Evolutionary conservation across 2,329 filamentous ascomycete species (phyloP).

Genomic region (Aspergillus pseudoviridinutans): DNA sequence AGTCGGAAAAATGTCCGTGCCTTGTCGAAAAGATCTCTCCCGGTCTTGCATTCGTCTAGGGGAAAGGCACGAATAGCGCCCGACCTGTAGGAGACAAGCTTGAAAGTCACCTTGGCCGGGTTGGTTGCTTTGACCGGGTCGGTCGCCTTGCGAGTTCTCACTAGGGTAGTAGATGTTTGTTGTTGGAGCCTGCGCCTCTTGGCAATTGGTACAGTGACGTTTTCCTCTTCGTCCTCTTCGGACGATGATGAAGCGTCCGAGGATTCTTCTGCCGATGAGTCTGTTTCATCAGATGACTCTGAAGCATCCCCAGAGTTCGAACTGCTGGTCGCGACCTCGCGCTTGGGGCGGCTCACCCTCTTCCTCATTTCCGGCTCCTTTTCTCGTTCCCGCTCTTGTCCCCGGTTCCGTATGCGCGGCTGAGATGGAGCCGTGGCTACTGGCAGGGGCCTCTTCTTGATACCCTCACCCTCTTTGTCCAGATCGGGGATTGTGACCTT

Average conservation of each 20-base stretch:
- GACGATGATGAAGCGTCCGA: not conserved
- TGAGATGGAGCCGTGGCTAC: not conserved
- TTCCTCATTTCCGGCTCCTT: not conserved
- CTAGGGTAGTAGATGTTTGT: not conserved
- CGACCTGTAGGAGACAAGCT: constrained; percentile 11
- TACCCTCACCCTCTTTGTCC: not conserved
- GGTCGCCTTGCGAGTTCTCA: not conserved
- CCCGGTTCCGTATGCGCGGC: constrained; percentile 1
- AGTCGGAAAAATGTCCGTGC: constrained; percentile 17
- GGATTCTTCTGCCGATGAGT: constrained; percentile 2
- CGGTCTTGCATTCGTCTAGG: constrained; percentile 10
- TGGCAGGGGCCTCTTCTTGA: not conserved
- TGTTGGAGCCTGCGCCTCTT: not conserved
- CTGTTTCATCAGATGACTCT: not conserved
- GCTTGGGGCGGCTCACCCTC: not conserved
- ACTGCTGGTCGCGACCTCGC: not conserved
- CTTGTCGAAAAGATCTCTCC: constrained; percentile 18
- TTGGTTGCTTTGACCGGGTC: not conserved
- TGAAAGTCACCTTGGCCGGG: constrained; percentile 12
- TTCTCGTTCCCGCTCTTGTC: not conserved
- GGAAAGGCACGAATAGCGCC: constrained; percentile 14
- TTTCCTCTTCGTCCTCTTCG: constrained; percentile 1
- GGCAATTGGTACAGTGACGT: not conserved
- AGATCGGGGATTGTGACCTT: not conserved
- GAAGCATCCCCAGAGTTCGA: not conserved